Conservation (phyloP, 1,139 yeast genomes). For the Suhomyces bribrorum region DNA sequence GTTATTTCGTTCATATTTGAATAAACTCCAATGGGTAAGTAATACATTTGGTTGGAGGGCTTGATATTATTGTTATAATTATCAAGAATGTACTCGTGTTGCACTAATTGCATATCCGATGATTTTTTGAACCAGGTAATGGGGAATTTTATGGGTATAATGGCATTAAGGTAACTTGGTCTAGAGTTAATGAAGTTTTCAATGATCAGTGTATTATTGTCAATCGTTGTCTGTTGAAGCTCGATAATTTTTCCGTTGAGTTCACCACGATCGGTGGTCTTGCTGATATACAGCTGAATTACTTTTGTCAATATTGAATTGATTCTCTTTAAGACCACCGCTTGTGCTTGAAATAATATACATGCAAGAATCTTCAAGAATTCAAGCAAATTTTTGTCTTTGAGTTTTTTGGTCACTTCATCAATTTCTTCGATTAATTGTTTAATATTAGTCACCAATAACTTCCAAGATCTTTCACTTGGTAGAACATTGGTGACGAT, state of each 20-base stretch:
- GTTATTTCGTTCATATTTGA: constrained; percentile 36
- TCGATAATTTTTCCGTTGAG: constrained; percentile 29
- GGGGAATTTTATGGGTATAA: constrained; percentile 35
- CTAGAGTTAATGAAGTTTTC: constrained; percentile 29
- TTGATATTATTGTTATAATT: constrained; percentile 14
- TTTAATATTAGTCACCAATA: constrained; percentile 29
- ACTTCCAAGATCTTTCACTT: constrained; percentile 40
- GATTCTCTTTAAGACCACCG: constrained; percentile 31
- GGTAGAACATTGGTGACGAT: constrained; percentile 26
- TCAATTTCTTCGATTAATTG: constrained; percentile 26
- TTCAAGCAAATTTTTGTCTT: constrained; percentile 22
- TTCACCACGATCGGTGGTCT: constrained; percentile 18
- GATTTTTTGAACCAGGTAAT: constrained; percentile 33
- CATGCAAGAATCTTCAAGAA: constrained; percentile 32
- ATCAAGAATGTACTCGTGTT: constrained; percentile 14
- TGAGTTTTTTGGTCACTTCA: constrained; percentile 14
- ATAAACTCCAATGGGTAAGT: constrained; percentile 41
- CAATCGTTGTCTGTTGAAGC: constrained; percentile 29
- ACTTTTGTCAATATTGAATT: constrained; percentile 29
- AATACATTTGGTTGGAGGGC: constrained; percentile 27
- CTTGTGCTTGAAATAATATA: constrained; percentile 31
- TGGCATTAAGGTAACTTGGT: constrained; percentile 29
- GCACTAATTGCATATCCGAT: constrained; percentile 17
- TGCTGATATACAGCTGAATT: constrained; percentile 25
- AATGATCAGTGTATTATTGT: constrained; percentile 24